phyloP scores from a whole-genome alignment of 352 stramenopile species.

The Phytophthora ramorum region DNA sequence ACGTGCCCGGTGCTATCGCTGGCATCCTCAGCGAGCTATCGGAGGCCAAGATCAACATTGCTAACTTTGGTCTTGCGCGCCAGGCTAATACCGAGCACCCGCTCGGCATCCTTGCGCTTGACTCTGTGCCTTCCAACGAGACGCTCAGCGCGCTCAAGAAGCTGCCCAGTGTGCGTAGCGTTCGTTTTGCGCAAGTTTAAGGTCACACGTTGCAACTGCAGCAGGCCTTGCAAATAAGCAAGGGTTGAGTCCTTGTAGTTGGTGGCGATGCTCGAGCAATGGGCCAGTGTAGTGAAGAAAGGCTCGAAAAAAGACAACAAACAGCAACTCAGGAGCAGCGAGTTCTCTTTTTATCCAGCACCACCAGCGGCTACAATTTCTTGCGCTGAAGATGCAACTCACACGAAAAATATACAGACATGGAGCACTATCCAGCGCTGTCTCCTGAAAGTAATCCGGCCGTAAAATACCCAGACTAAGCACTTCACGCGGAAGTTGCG shows the following conservation, averaged over 20 bases:
- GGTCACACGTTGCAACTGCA: neutral
- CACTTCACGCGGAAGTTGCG: constrained; percentile 15
- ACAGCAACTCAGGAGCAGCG: constrained; percentile 19
- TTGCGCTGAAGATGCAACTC: constrained; percentile 11
- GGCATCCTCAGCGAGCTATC: constrained; percentile 75
- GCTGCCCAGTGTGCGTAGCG: constrained; percentile 65
- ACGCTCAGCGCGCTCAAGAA: constrained; percentile 70
- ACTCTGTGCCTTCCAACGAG: constrained; percentile 58
- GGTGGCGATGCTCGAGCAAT: constrained; percentile 13
- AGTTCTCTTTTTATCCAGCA: constrained; percentile 27
- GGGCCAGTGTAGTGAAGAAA: constrained; percentile 2
- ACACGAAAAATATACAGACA: constrained; percentile 23
- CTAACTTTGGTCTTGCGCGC: constrained; percentile 83
- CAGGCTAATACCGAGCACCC: constrained; percentile 64
- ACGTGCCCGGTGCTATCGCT: constrained; percentile 80
- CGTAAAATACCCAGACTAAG: neutral
- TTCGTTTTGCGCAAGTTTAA: constrained; percentile 77
- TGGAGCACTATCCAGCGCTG: neutral
- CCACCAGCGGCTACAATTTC: constrained; percentile 16
- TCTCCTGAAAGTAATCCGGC: neutral
- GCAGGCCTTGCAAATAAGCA: neutral
- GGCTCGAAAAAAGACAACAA: constrained; percentile 22
- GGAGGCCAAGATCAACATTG: constrained; percentile 84
- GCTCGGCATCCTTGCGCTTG: constrained; percentile 78
- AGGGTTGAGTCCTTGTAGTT: constrained; percentile 3